phyloP scores from a whole-genome alignment of 345 rosid species.

The Zanthoxylum bungeanum region DNA sequence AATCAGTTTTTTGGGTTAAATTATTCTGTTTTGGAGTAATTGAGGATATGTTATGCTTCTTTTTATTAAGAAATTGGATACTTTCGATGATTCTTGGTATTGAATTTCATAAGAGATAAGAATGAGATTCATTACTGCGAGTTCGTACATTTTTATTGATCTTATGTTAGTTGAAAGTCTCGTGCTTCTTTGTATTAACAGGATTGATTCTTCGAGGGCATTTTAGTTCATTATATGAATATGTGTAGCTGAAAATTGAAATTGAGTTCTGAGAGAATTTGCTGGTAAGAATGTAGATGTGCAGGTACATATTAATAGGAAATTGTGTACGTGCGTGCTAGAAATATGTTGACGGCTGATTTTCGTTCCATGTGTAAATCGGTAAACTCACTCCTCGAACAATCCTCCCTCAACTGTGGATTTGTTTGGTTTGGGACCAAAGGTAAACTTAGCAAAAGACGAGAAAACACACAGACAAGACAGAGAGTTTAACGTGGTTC shows the following conservation, averaged over 20 bases:
- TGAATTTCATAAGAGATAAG: not conserved
- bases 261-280: not conserved
- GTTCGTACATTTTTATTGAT: not conserved
- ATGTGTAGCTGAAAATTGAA: not conserved
- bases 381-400: too few relatives aligned
- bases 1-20: not conserved
- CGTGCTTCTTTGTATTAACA: not conserved
- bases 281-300: not conserved
- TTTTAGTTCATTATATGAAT: not conserved
- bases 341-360: not conserved
- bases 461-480: too few relatives aligned
- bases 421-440: too few relatives aligned
- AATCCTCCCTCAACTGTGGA: too few relatives aligned
- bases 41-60: not conserved
- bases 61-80: not conserved
- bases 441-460: too few relatives aligned
- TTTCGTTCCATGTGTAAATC: too few relatives aligned
- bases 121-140: not conserved
- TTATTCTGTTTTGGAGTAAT: not conserved
- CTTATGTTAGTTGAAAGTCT: not conserved
- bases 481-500: too few relatives aligned
- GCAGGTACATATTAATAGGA: too few relatives aligned
- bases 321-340: not conserved
- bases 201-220: not conserved
- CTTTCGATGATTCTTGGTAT: not conserved